Conservation (phyloP, 805 yeast species). For the Wickerhamiella vanderwaltii region DNA sequence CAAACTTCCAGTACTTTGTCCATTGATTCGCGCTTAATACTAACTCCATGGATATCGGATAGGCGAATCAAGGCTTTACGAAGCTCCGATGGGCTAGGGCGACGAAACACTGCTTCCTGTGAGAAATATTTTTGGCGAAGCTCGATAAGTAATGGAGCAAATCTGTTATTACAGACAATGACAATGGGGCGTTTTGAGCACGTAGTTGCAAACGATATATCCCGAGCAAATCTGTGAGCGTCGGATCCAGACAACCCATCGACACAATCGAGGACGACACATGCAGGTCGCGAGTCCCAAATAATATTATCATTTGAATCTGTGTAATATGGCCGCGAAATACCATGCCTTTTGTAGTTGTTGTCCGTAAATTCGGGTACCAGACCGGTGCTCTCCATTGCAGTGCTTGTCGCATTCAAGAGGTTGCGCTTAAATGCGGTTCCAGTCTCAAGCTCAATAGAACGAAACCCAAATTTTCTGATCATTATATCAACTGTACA, state of each 20-base stretch:
- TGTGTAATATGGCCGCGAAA: not conserved
- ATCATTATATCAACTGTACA: constrained; percentile 66
- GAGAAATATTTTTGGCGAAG: not conserved
- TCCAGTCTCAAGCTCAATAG: constrained; percentile 1
- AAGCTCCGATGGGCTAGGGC: constrained; percentile 1
- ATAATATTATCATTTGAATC: constrained; percentile 1
- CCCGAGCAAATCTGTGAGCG: not conserved
- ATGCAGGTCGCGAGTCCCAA: constrained; percentile 11
- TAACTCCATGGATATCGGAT: not conserved
- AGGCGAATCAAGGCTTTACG: constrained; percentile 1
- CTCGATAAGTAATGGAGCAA: constrained; percentile 1
- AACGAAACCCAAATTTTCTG: constrained; percentile 7
- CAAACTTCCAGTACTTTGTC: not conserved
- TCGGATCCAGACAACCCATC: constrained; percentile 8
- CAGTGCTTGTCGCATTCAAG: constrained; percentile 4
- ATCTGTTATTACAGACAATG: constrained; percentile 4
- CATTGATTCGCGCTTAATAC: not conserved
- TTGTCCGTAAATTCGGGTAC: not conserved
- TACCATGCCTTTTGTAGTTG: not conserved
- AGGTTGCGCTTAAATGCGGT: not conserved
- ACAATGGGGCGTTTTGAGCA: constrained; percentile 7
- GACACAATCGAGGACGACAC: constrained; percentile 10
- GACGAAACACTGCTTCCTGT: constrained; percentile 1
- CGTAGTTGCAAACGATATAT: not conserved
- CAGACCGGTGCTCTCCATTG: constrained; percentile 5